Evolutionary conservation across 225 moss, liverwort and hornwort species (phyloP).

Genomic region (Pseudoscleropodium purum): DNA sequence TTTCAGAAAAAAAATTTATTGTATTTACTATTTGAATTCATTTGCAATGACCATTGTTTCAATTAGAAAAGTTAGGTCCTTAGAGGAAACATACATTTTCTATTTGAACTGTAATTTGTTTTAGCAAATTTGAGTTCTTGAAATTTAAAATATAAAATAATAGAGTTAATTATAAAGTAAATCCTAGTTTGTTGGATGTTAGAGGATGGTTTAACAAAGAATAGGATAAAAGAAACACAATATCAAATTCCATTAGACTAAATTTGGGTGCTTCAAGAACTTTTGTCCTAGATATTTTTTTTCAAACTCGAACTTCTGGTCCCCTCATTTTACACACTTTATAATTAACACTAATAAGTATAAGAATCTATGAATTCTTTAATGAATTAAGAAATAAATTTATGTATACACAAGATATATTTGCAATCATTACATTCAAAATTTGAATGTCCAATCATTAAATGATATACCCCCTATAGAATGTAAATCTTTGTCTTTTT

Average conservation of each 20-base stretch:
- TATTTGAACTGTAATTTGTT: not conserved
- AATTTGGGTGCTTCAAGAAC: no score
- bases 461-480: no score
- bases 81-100: not conserved
- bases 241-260: no score
- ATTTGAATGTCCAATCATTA: fast-evolving
- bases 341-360: not conserved
- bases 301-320: no score
- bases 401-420: not conserved
- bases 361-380: not conserved
- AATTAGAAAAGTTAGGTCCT: not conserved
- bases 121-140: no score
- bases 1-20: not conserved
- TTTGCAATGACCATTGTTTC: no score
- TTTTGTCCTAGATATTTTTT: no score
- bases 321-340: no score
- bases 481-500: not conserved
- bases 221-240: no score
- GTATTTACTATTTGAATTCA: not conserved
- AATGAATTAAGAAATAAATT: not conserved
- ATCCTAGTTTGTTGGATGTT: no score
- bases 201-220: no score
- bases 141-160: not conserved
- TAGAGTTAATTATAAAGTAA: no score
- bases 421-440: not conserved